Conservation (phyloP, 305 asterid species). For the Rubia tinctorum region DNA sequence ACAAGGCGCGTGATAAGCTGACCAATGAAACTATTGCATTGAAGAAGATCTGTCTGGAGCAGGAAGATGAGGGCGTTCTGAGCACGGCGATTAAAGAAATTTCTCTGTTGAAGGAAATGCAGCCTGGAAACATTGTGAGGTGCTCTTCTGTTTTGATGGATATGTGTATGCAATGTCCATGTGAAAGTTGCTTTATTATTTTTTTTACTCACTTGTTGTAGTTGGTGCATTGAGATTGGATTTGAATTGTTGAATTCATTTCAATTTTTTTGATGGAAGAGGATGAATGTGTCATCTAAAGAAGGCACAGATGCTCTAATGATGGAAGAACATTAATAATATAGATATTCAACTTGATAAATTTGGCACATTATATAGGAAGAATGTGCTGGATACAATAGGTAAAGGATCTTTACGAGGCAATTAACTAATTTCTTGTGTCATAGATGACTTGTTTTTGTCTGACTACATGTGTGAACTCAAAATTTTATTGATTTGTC, state of each 20-base stretch:
- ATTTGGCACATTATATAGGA: neutral
- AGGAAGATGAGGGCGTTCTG: slow-evolving; percentile 99
- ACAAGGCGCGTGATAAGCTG: slow-evolving; percentile 86
- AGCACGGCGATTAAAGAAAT: slow-evolving; percentile 98
- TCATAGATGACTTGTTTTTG: too few relatives aligned
- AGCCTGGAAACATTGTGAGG: slow-evolving; percentile 95
- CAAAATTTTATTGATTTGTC: neutral
- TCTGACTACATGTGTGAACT: neutral
- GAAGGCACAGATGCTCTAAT: neutral
- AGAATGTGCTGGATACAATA: neutral
- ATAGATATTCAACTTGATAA: neutral
- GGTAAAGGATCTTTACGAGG: neutral
- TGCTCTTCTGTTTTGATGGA: slow-evolving; percentile 16
- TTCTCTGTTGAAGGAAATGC: slow-evolving; percentile 97
- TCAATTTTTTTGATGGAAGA: neutral
- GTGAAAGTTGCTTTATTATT: neutral
- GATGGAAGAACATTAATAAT: neutral
- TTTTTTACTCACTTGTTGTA: neutral
- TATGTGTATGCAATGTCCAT: neutral
- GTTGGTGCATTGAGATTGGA: neutral
- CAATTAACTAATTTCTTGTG: neutral
- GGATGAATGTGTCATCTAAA: neutral
- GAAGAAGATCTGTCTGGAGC: slow-evolving; percentile 96
- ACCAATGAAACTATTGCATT: slow-evolving; percentile 97
- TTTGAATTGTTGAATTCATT: neutral